A percentile compares a stretch with the other conserved stretches of the same genome.
These are phyloP conservation scores for Prunus campanulata DNA, from an alignment of 306 rosid genomes.

Conservation along the genomic window DNA sequence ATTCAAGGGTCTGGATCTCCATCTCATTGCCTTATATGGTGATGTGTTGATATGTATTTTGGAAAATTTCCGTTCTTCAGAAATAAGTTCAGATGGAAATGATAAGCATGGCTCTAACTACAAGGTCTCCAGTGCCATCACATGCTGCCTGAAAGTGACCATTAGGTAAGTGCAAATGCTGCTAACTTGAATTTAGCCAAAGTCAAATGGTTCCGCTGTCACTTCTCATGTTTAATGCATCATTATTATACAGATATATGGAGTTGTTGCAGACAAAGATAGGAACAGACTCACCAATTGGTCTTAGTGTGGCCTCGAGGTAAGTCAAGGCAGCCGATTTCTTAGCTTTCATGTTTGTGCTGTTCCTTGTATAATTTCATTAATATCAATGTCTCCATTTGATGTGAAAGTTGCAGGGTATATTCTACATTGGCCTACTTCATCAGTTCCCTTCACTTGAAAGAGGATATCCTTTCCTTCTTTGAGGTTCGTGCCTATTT, in stretches of 20 bases:
- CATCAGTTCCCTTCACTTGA: slow-evolving; percentile 56
- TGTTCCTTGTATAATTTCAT: slow-evolving; percentile 6
- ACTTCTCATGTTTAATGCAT: slow-evolving; percentile 30
- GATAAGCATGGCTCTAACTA: slow-evolving; percentile 25
- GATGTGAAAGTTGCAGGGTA: slow-evolving; percentile 45
- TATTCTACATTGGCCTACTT: slow-evolving; percentile 52
- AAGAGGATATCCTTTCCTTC: slow-evolving; percentile 58
- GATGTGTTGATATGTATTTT: slow-evolving; percentile 51
- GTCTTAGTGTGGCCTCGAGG: slow-evolving; percentile 47
- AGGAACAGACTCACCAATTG: slow-evolving; percentile 31
- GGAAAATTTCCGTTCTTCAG: slow-evolving; percentile 42
- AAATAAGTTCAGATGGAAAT: slow-evolving; percentile 27
- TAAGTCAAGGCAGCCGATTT: slow-evolving; percentile 31
- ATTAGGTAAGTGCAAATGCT: slow-evolving; percentile 45
- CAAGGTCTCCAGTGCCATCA: slow-evolving; percentile 28
- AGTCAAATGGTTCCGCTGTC: slow-evolving; percentile 1
- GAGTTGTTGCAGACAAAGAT: slow-evolving; percentile 40
- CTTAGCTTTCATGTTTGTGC: slow-evolving; percentile 24
- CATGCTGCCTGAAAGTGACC: slow-evolving; percentile 44
- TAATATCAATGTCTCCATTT: slow-evolving; percentile 9
- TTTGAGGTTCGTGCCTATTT: slow-evolving; percentile 33
- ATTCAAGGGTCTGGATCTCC: slow-evolving; percentile 35
- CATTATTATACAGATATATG: slow-evolving; percentile 51
- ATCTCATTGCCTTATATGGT: slow-evolving; percentile 44
- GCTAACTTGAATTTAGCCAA: slow-evolving; percentile 1